Evolutionary conservation across 768 basidiomycete genomes (phyloP), one percentile per base, ranked within the genome.

Genomic region (Termitomyces bulborhizus): DNA sequence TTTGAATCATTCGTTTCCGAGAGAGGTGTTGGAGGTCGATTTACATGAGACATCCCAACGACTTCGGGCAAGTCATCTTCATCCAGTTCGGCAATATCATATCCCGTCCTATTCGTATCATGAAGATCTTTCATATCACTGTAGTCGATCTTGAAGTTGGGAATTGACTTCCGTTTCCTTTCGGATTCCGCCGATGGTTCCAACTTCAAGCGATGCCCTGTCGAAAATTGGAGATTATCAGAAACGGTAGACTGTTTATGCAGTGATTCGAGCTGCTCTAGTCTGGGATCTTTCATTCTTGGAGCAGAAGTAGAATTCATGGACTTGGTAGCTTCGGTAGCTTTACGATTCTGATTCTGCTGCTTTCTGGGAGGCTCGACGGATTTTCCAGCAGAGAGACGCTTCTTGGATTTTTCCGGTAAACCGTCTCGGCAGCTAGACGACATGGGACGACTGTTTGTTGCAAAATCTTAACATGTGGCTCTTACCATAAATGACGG

Each of bases 401-500:
- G 58, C 57, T 41, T 63, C 58, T 68, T 71, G 59, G 59, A 78
- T 26, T 84, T 83, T 50, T 79, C 82, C 13, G 67, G 60, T 12
- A 86, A 62, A 1, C 90, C 90, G 24, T 91, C 85, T 37, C 83
- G 79, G 62, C 90, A 92, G 65, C 90, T 93, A 59, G 31, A 34
- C 13, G 16, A 27, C 9, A 26, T 27, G 5, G 3, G 31, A 31
- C 18, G 18, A 15, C 27, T 16, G n/a, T 46, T 37, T 21, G 7
- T 16, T 27, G n/a, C 9, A 34, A 37, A 12, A 15, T 51, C 7
- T 32, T 13, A 7, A 7, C 15, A 18, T 1, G 12, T 0, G 29
- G 49, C 31, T 57, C 73, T 59, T 59, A 90, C 91, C 91, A 93
- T 36, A 84, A 65, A 71, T 93, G 91, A 26, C 85, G 80, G 64